Evolutionary conservation across 2,329 filamentous ascomycete genomes (phyloP).

Genomic region (Neoascochyta sp.): DNA sequence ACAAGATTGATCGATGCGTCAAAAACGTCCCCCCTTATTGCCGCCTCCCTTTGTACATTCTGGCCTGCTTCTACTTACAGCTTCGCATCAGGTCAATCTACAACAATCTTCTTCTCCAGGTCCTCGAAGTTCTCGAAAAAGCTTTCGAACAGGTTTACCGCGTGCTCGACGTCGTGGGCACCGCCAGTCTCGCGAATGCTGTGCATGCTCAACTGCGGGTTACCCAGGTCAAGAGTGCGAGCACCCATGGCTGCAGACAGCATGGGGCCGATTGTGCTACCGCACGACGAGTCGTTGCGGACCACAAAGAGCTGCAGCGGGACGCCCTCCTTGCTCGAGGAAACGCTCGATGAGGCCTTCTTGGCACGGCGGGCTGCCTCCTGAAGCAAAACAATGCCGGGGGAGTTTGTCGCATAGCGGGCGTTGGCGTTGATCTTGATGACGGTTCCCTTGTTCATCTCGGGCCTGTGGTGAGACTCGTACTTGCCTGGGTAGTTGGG

Average conservation of each 20-base stretch:
- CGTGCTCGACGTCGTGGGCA: constrained; percentile 79
- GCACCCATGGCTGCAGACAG: constrained; percentile 80
- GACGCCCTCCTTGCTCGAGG: constrained; percentile 59
- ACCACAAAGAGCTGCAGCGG: constrained; percentile 95
- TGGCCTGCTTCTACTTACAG: no score
- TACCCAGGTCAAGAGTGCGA: constrained; percentile 86
- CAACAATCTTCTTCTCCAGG: constrained; percentile 75
- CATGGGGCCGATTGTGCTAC: constrained; percentile 97
- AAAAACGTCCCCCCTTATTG: no score
- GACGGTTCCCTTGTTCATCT: constrained; percentile 94
- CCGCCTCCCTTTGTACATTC: no score
- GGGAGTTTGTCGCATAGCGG: constrained; percentile 92
- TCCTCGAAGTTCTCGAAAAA: constrained; percentile 85
- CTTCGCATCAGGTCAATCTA: constrained; percentile 59
- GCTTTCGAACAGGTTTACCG: constrained; percentile 77
- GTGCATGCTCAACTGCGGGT: constrained; percentile 95
- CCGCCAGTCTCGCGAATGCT: constrained; percentile 92
- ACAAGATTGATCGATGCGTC: no score
- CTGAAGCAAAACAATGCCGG: constrained; percentile 87
- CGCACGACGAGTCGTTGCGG: constrained; percentile 89
- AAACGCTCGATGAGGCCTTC: constrained; percentile 42
- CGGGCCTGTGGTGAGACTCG: constrained; percentile 82
- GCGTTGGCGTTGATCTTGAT: constrained; percentile 99
- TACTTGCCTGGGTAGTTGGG: constrained; percentile 94
- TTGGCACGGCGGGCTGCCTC: constrained; percentile 69